Evolutionary conservation across 1,284 basidiomycete genomes (phyloP), one percentile per base, ranked within the genome.

Genomic region (Trichosporon coremiiforme): DNA sequence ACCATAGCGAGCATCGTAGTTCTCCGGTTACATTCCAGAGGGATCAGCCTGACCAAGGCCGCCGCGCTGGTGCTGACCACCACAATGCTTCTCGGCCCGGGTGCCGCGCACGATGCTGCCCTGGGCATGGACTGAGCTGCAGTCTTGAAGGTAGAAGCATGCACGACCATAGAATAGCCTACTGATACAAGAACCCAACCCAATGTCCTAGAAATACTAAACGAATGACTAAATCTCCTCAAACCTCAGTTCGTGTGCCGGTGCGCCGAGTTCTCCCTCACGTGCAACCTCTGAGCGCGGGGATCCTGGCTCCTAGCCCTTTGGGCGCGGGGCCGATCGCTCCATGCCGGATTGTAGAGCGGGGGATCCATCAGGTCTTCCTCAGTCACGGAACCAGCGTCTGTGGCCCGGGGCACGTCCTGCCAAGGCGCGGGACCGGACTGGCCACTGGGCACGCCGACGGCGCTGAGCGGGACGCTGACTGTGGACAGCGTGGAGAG

Each of bases 401-500:
- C 50, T 20, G 10, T 10, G 50, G 50, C 50, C 7, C 50, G 50
- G 8, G 57, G 57, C 17, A 35, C 57, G 57, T 17, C 29, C 15
- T 33, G 13, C 15, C 31, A 31, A 4, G 57, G 57, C 8, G 29
- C 29, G 5, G 29, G 31, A 6, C 29, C 29, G 5, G 57, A 10
- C 20, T 35, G 31, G 15, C 57, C 17, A 17, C 29, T 33, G 17
- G 57, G 57, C 20, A 62, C 31, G 57, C 57, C 57, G 57, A 62
- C 57, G 2, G 57, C 57, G 57, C 57, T 62, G 31, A 62, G 57
- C 29, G 57, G 57, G 10, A 62, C 57, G 57, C 57, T 62, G 13
- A 22, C 31, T 13, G 57, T 62, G 31, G 29, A 35, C 29, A 57
- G 53, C 25, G 53, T 15, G 25, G 25, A 31, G 22, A 57, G 53